A percentile compares a stretch with the other conserved stretches of the same genome.
These are phyloP conservation scores for Globisporangium ultimum DNA, from an alignment of 352 stramenopile genomes.

Conservation along the genomic window DNA sequence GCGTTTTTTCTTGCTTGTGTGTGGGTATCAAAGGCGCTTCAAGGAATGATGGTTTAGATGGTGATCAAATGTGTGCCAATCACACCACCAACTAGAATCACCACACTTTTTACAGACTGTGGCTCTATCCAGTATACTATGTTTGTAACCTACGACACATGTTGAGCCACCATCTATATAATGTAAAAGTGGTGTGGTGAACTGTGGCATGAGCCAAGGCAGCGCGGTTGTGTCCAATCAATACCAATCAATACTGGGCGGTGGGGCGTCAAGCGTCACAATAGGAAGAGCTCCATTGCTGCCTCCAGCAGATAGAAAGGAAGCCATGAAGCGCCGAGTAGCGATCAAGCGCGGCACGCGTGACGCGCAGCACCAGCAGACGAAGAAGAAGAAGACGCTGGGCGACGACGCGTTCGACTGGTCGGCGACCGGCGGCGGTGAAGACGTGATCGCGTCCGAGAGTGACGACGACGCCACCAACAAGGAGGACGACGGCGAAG, in stretches of 20 bases:
- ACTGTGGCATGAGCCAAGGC: slow-evolving; percentile 2
- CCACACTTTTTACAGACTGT: not conserved
- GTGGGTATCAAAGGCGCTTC: not conserved
- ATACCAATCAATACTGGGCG: slow-evolving; percentile 15
- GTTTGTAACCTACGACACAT: not conserved
- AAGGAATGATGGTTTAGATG: slow-evolving; percentile 1
- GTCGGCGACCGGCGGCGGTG: slow-evolving; percentile 37
- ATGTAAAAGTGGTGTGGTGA: slow-evolving; percentile 1
- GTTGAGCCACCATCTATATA: not conserved
- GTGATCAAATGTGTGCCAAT: not conserved
- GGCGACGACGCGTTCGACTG: slow-evolving; percentile 80
- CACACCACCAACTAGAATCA: not conserved
- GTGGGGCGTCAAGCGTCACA: slow-evolving; percentile 9
- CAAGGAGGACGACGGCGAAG: slow-evolving; percentile 29
- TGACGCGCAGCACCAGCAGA: slow-evolving; percentile 25
- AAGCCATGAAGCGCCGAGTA: slow-evolving; percentile 20
- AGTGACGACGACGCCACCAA: slow-evolving; percentile 53
- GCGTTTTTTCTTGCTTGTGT: not conserved
- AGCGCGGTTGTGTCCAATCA: slow-evolving; percentile 13
- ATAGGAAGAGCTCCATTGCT: not conserved
- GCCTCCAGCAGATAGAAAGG: not conserved
- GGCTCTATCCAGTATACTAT: too few relatives aligned
- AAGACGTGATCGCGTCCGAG: slow-evolving; percentile 72
- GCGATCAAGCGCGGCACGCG: slow-evolving; percentile 53
- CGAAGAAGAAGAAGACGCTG: slow-evolving; percentile 61